A percentile compares a stretch with the other conserved stretches of the same genome.
These are phyloP conservation scores for Xylaria longipes DNA, from an alignment of 495 filamentous ascomycete genomes.

Conservation along the genomic window DNA sequence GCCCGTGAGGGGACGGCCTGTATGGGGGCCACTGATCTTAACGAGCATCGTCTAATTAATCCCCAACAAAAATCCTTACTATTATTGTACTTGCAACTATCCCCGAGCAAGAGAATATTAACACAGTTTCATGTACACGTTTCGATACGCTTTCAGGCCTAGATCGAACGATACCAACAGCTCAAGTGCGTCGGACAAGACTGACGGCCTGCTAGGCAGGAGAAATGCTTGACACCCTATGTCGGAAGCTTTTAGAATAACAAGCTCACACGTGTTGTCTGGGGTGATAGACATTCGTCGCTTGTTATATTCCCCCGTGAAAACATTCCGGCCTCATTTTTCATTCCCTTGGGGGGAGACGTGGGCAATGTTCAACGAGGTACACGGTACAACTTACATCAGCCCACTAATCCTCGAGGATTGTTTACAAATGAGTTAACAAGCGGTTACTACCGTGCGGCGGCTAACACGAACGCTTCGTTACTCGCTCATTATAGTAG, in stretches of 20 bases:
- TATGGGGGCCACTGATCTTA: too few relatives aligned
- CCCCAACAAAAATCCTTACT: neutral
- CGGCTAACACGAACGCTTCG: neutral
- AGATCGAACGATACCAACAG: neutral
- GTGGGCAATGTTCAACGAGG: neutral
- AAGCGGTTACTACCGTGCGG: neutral
- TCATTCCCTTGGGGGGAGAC: neutral
- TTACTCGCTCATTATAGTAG: neutral
- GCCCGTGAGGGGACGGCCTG: too few relatives aligned
- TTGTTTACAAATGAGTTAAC: neutral
- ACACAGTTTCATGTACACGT: neutral
- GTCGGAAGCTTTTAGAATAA: neutral
- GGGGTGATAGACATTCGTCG: neutral
- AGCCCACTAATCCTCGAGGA: conserved; percentile 1
- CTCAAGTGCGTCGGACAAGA: conserved; percentile 1
- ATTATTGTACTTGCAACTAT: neutral
- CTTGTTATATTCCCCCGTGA: neutral
- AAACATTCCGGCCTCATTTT: neutral
- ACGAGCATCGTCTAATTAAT: neutral
- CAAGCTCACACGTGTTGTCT: neutral
- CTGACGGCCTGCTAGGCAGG: neutral
- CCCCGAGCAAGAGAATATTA: neutral
- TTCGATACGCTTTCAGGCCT: neutral
- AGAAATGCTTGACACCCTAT: neutral
- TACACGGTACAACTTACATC: neutral